A percentile compares a stretch with the other conserved stretches of the same genome.
Evolutionary conservation across 768 basidiomycete species (phyloP).

Genomic region (Rhizopogon vinicolor): DNA sequence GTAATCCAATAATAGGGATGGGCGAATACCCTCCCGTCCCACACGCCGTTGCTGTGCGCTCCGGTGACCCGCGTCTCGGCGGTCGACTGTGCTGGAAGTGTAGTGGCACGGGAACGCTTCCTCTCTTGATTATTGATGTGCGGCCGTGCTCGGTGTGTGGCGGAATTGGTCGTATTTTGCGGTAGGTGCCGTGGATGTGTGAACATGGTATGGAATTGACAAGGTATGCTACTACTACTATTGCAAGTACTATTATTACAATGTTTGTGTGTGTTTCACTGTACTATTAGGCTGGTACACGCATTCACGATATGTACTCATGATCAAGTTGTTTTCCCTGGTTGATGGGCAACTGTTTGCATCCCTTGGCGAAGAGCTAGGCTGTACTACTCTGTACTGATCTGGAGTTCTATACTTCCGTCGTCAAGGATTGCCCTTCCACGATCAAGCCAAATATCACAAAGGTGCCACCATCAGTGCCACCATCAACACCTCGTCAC

Average conservation of each 20-base stretch:
- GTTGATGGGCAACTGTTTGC: neutral
- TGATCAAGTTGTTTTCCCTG: too few relatives aligned
- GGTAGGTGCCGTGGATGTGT: constrained; percentile 4
- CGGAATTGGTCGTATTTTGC: constrained; percentile 58
- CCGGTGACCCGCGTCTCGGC: constrained; percentile 71
- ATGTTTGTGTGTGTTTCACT: neutral
- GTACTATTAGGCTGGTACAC: neutral
- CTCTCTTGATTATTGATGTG: constrained; percentile 51
- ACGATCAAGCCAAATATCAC: neutral
- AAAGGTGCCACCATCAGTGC: neutral
- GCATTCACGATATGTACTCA: neutral
- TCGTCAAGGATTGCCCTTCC: neutral
- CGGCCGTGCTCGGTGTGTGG: constrained; percentile 52
- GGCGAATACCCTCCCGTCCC: constrained; percentile 28
- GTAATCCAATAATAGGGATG: constrained; percentile 14
- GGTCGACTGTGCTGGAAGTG: constrained; percentile 65
- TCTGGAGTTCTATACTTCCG: neutral
- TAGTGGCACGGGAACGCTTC: constrained; percentile 49
- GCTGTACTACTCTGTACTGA: too few relatives aligned
- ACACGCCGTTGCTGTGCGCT: constrained; percentile 40
- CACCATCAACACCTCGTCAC: neutral
- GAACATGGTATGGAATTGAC: neutral
- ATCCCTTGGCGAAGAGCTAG: too few relatives aligned
- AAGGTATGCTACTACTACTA: neutral
- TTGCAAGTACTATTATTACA: too few relatives aligned